Evolutionary conservation across 2,329 filamentous ascomycete species (phyloP), one percentile per base, ranked within the genome.

Genomic region (Aspergillus intermedius): DNA sequence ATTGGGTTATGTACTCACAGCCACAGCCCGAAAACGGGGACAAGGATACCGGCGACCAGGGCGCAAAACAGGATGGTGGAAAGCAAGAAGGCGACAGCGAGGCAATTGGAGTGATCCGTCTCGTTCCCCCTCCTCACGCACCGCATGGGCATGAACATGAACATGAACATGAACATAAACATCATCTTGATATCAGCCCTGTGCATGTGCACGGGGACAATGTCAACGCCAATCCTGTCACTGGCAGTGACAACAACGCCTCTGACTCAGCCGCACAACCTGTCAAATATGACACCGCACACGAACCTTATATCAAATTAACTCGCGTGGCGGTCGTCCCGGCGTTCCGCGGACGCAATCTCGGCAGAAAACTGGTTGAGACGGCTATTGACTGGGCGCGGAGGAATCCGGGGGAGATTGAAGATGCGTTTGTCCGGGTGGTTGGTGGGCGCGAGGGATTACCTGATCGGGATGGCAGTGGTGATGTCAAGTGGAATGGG

Each of bases 71-170:
- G 10, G 28, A 21, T 21, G 28, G 28, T 8, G 17, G 6, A 10
- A 6, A 13, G 42, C 13, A 35, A 5, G 34, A 9, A 13, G 34
- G n/a, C 4, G 3, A 40, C 4, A 6, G 81, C 42, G 44, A 45
- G 21, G 80, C 89, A 43, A 81, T 91, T 46, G 89, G 85, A 6
- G 88, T 86, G 1, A 78, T 95, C 50, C 82, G 91, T 19, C 74
- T 94, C 9, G 86, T 95, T 0, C 90, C 90, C 0, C 89, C 89
- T 45, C 88, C 88, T 1, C 87, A 94, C 60, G 72, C 74, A 8
- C 74, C 82, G 17, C 17, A 19, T 19, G 17, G 17, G 3, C 17
- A 19, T 19, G 17, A 19, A 19, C 17, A 19, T 19, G 17, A 19
- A 19, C 17, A 19, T 2, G 17, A 19, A 19, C 17, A 19, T 19